phyloP scores from a whole-genome alignment of 2,329 filamentous ascomycete genomes.

The Pseudodiploospora longispora region DNA sequence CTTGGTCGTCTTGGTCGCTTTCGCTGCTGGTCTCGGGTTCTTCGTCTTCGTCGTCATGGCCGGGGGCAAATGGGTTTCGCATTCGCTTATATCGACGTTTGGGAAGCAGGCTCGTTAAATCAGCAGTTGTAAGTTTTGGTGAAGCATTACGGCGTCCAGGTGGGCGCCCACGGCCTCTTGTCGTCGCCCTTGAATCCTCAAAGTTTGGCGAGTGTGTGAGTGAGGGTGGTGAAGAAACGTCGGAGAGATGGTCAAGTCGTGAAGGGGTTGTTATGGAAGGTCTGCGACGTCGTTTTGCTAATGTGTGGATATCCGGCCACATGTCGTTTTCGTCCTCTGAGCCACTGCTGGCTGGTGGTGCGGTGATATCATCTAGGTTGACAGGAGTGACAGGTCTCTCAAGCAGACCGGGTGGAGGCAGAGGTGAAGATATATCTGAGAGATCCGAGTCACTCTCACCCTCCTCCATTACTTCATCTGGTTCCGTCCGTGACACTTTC shows the following conservation, averaged over 20 bases:
- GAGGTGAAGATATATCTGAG: conserved; percentile 30
- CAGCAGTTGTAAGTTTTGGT: conserved; percentile 44
- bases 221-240: conserved; percentile 56
- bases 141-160: conserved; percentile 24
- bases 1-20: conserved; percentile 48
- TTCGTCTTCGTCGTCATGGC: conserved; percentile 28
- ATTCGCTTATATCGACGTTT: conserved; percentile 37
- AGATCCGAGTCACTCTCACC: conserved; percentile 30
- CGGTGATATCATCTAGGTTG: conserved; percentile 41
- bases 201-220: conserved; percentile 59
- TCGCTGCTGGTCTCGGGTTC: conserved; percentile 41
- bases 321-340: conserved; percentile 34
- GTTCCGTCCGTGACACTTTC: conserved; percentile 24
- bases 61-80: conserved; percentile 32
- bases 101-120: conserved; percentile 46
- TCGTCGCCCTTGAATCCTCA: conserved; percentile 17
- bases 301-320: conserved; percentile 45
- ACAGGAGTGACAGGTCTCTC: conserved; percentile 34
- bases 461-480: conserved; percentile 11
- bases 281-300: conserved; percentile 39
- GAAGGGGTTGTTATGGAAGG: conserved; percentile 29
- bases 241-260: conserved; percentile 36
- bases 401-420: conserved; percentile 17
- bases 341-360: conserved; percentile 47
- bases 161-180: conserved; percentile 21